Conservation (phyloP, 202 grass and related monocot genomes). For the Zoysia matrella region DNA sequence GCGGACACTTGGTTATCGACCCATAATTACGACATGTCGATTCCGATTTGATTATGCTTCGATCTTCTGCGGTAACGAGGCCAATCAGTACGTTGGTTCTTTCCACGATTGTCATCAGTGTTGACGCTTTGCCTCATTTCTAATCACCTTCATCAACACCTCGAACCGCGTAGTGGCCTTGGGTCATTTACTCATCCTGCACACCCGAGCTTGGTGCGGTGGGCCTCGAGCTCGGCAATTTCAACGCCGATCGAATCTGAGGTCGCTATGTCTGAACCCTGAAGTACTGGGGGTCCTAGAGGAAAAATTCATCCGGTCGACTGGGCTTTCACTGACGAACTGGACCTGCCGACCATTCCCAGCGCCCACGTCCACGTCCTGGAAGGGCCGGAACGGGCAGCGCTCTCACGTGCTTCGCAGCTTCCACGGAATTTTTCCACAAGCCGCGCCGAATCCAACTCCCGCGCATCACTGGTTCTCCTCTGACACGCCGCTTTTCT, state of each 20-base stretch:
- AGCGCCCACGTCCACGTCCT: no score
- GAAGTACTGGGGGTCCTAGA: neutral
- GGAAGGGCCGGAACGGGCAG: neutral
- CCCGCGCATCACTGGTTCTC: neutral
- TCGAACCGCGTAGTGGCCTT: neutral
- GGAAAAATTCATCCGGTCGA: neutral
- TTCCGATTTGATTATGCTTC: neutral
- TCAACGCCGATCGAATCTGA: neutral
- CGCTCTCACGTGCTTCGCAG: neutral
- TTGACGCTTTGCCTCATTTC: neutral
- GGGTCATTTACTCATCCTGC: constrained; percentile 7
- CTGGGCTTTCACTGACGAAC: neutral
- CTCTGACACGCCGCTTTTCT: no score
- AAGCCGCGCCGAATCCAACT: neutral
- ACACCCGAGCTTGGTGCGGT: constrained; percentile 1
- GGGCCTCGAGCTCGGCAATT: neutral
- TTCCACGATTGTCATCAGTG: neutral
- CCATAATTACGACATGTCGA: neutral
- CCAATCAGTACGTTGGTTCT: neutral
- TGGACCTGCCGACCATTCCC: neutral
- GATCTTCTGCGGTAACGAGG: neutral
- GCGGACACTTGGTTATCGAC: neutral
- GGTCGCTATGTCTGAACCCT: neutral
- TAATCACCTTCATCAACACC: neutral
- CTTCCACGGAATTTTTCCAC: constrained; percentile 8